Base-by-base conservation (phyloP, 2,329 filamentous ascomycete genomes). In the Zymoseptoria tritici region DNA sequence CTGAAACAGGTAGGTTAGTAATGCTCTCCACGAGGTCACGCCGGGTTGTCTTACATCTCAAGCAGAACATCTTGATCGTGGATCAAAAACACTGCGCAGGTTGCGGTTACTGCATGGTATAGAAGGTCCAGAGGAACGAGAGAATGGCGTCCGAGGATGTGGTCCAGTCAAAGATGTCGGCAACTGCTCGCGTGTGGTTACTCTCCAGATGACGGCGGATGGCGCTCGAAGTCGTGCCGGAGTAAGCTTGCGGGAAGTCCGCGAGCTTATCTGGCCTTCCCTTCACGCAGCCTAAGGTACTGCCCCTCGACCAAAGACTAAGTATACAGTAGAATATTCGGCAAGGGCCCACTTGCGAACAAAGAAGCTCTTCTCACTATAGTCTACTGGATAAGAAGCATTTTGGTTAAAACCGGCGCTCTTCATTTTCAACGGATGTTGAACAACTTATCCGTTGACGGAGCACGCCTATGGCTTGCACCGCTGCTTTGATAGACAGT, bases 1-100 rank as follows among this genome's bases (percentile, higher is more conserved):
- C 86, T 67, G 85, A 80, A 62, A 88, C 77, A 74, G 85, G 88
- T 73, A 88, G 87, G 85, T 88, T 87, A 64, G 61, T 69, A 66
- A 49, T 36, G 53, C 20, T 61, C 20, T 42, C 21, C 9, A 31
- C 42, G 29, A 21, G 60, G 26, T 19, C 36, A 19, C 51, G 46
- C 36, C 11, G 20, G 26, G 20, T 20, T 29, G 26, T 46, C 54
- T 13, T 54, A 64, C 57, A 56, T 19, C 59, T 54, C 21, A 61
- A 54, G 31, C 57, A 61, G 55, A 63, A 63, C 61, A 60, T 62
- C 13, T 20, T 20, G 57, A 46, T 16, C 6, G 11, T 22, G 22
- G 29, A 20, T 8, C 31, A 7, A 31, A 49, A 46, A 13, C 29
- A 22, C 7, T 57, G 36, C 11, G 49, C 49, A n/a, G 8, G 16